Base-by-base conservation (phyloP, 768 basidiomycete genomes). In the Austroboletus eburneus region DNA sequence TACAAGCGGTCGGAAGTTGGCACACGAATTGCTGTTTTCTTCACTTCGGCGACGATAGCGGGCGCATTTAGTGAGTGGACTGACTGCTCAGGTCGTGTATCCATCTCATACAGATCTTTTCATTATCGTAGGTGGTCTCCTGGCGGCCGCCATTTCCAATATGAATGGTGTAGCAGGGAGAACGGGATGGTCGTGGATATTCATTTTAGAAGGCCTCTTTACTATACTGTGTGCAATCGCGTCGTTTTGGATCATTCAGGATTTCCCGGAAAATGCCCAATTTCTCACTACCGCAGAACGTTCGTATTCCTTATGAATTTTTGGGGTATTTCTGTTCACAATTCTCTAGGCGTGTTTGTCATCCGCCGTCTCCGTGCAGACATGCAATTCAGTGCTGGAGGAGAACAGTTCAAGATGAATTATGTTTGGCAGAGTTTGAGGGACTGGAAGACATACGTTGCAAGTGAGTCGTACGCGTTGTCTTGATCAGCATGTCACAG, bases 1-100 rank as follows among this genome's bases (percentile, higher is more conserved):
- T 91, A 91, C 64, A 83, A 80, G 57, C 80, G 85, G 22, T 75
- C 79, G 10, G 90, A 92, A 57, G 74, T 86, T 55, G 87, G 85
- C 14, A 72, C 77, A 25, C 80, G 87, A 27, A 69, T 85, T 20
- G 85, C 87, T 0, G 49, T 83, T 14, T 92, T 92, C 69, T 90
- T 89, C 66, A 81, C 83, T 3, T 84, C 87, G 23, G 86, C 87
- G 2, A 90, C 88, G 0, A 72, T 85, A 23, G 80, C 87, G 5
- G 89, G 88, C 20, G 85, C 83, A 13, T 87, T 87, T 64, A 81
- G 84, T 82, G 43, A 42, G 72, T 50, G 34, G 18, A 38, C 59
- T 30, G n/a, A n/a, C n/a, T n/a, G n/a, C 39, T 22, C 27, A 9
- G 20, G 9, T 41, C 17, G 4, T 14, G 8, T 36, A 9, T 23